Evolutionary conservation across 768 basidiomycete genomes (phyloP).

Genomic region (Pleurotus eryngii): DNA sequence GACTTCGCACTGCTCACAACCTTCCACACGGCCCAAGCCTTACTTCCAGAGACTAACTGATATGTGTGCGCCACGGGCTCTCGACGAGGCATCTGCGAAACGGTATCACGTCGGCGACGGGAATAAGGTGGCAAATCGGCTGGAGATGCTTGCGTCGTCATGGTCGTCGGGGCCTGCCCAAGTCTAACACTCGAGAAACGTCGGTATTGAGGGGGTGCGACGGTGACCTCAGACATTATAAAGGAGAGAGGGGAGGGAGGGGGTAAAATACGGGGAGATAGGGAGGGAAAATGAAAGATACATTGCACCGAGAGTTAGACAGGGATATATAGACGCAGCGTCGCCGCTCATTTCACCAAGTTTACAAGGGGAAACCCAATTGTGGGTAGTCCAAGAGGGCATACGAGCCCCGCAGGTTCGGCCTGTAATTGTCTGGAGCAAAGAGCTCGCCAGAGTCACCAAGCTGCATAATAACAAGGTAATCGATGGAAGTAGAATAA

Average conservation of each 20-base stretch:
- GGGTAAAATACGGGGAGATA: constrained; percentile 1
- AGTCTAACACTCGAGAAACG: constrained; percentile 42
- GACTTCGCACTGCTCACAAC: constrained; percentile 40
- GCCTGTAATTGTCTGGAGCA: constrained; percentile 18
- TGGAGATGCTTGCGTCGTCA: constrained; percentile 5
- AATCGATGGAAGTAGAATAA: constrained; percentile 6
- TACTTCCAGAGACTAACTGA: constrained; percentile 28
- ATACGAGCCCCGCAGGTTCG: constrained; percentile 9
- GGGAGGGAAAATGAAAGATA: constrained; percentile 12
- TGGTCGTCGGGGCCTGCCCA: constrained; percentile 42
- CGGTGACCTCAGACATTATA: constrained; percentile 29
- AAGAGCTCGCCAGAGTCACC: neutral
- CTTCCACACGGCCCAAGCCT: constrained; percentile 44
- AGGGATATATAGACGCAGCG: neutral
- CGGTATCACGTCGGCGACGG: constrained; percentile 5
- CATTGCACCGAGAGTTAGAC: neutral
- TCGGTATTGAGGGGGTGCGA: constrained; percentile 48
- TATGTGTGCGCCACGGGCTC: constrained; percentile 17
- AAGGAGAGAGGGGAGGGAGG: constrained; percentile 25
- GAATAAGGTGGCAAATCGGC: constrained; percentile 18
- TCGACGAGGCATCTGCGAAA: constrained; percentile 3
- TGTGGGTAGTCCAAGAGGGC: constrained; percentile 19
- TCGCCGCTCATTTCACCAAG: constrained; percentile 3
- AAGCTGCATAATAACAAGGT: neutral
- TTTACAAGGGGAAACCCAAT: constrained; percentile 29